A percentile compares a stretch with the other conserved stretches of the same genome.
These are phyloP conservation scores for Cystobasidium pallidum DNA, from an alignment of 1,284 basidiomycete genomes.

Conservation along the genomic window DNA sequence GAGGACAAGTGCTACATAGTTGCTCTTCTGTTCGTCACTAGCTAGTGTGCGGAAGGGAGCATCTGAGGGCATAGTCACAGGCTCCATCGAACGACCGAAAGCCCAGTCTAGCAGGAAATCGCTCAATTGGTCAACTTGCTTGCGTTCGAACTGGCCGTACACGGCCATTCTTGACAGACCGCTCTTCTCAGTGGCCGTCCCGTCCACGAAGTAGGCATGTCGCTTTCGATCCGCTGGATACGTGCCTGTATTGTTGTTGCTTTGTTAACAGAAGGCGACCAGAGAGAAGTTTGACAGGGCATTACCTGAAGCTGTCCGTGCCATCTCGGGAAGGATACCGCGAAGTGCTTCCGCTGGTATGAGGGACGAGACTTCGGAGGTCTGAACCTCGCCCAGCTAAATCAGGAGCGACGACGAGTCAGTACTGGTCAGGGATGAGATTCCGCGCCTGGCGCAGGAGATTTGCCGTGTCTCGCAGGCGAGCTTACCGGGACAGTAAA, in stretches of 20 bases:
- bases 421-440: too few species aligned
- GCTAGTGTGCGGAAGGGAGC: background rate
- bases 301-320: slow-evolving; percentile 2
- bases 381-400: slow-evolving; percentile 13
- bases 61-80: background rate
- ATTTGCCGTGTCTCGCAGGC: too few species aligned
- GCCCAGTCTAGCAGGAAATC: slow-evolving; percentile 23
- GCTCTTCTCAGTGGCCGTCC: background rate
- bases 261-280: background rate
- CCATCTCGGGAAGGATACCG: slow-evolving; percentile 1
- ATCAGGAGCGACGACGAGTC: too few species aligned
- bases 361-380: background rate
- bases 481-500: slow-evolving; percentile 4
- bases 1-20: slow-evolving; percentile 20
- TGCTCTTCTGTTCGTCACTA: slow-evolving; percentile 1
- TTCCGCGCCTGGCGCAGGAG: too few species aligned
- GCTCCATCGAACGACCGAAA: background rate
- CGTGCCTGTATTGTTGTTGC: slow-evolving; percentile 12
- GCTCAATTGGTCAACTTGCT: slow-evolving; percentile 9
- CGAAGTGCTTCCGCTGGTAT: background rate
- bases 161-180: background rate
- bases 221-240: slow-evolving; percentile 14
- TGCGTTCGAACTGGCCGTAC: slow-evolving; percentile 15
- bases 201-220: slow-evolving; percentile 17
- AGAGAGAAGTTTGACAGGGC: background rate